Percentiles rank a stretch among this genome's conserved stretches.
These are phyloP conservation scores for Colletotrichum tropicicola DNA, from an alignment of 2,329 filamentous ascomycete species.

Conservation along the genomic window DNA sequence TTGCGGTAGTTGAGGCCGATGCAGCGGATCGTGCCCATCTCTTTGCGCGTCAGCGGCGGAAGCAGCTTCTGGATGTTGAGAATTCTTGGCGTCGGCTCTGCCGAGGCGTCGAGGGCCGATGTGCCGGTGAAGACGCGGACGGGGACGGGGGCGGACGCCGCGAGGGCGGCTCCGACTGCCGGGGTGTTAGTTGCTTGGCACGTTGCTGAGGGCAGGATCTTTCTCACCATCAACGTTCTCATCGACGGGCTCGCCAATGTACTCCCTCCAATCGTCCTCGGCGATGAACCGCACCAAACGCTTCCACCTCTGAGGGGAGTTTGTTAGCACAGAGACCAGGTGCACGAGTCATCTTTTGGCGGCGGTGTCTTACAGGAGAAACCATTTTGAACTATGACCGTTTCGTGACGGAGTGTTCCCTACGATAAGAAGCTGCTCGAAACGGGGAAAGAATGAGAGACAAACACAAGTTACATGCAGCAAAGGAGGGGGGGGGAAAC, in stretches of 20 bases:
- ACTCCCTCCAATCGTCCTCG: constrained; percentile 35
- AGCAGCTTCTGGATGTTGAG: constrained; percentile 29
- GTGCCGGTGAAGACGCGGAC: constrained; percentile 32
- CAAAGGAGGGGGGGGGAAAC: neutral
- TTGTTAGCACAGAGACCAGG: neutral
- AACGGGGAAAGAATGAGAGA: neutral
- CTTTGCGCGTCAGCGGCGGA: constrained; percentile 51
- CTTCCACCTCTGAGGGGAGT: constrained; percentile 29
- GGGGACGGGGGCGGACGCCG: constrained; percentile 22
- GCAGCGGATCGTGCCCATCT: constrained; percentile 64
- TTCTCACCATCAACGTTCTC: constrained; percentile 32
- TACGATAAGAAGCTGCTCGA: neutral
- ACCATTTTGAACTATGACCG: constrained; percentile 3
- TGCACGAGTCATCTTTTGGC: neutral
- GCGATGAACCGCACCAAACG: constrained; percentile 36
- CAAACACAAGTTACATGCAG: neutral
- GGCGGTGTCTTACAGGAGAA: neutral
- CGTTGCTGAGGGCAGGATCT: neutral
- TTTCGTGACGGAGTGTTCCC: neutral
- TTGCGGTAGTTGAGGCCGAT: constrained; percentile 55
- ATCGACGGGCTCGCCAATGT: constrained; percentile 36
- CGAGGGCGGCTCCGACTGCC: constrained; percentile 34
- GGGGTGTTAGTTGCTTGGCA: neutral
- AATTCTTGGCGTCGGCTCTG: constrained; percentile 41
- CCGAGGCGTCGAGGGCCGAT: constrained; percentile 37